A percentile compares a stretch with the other conserved stretches of the same genome.
These are phyloP conservation scores for Lonicera japonica DNA, from an alignment of 129 eudicot species.

Conservation along the genomic window DNA sequence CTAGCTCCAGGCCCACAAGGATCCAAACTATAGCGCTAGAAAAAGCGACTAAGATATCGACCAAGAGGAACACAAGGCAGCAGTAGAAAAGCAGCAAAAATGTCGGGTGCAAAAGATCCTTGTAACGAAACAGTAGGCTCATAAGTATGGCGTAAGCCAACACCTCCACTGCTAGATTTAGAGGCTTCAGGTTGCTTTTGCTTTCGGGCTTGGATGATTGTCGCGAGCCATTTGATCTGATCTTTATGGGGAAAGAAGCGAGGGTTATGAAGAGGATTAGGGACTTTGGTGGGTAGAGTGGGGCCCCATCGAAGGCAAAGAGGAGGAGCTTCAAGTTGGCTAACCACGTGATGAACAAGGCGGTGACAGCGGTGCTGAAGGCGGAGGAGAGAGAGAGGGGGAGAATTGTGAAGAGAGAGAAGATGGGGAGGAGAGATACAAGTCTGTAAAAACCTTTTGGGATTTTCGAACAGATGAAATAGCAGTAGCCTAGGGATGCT, in stretches of 20 bases:
- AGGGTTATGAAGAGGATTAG: conserved; percentile 21
- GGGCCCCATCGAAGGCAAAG: conserved; percentile 34
- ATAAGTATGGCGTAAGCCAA: conserved; percentile 25
- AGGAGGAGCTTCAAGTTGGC: conserved; percentile 32
- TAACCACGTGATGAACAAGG: conserved; percentile 35
- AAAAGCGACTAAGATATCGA: conserved; percentile 37
- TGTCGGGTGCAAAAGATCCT: conserved; percentile 8
- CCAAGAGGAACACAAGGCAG: conserved; percentile 20
- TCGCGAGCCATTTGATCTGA: neutral
- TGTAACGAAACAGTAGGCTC: conserved; percentile 11
- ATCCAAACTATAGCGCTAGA: conserved; percentile 16
- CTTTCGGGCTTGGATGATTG: neutral
- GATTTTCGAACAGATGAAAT: conserved; percentile 21
- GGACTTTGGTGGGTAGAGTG: conserved; percentile 30
- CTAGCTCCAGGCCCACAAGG: conserved; percentile 33
- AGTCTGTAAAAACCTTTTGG: conserved; percentile 27
- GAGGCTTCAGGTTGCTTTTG: conserved; percentile 1
- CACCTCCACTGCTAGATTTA: conserved; percentile 13
- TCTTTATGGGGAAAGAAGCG: conserved; percentile 32
- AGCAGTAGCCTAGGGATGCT: conserved; percentile 29
- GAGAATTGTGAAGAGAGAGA: conserved; percentile 25
- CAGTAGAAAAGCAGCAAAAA: conserved; percentile 24
- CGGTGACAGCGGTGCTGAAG: conserved; percentile 17
- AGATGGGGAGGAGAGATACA: conserved; percentile 29
- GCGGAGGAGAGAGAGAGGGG: conserved; percentile 30